Conservation (phyloP, 176 grass and related monocot genomes). For the Phoenix roebelenii region DNA sequence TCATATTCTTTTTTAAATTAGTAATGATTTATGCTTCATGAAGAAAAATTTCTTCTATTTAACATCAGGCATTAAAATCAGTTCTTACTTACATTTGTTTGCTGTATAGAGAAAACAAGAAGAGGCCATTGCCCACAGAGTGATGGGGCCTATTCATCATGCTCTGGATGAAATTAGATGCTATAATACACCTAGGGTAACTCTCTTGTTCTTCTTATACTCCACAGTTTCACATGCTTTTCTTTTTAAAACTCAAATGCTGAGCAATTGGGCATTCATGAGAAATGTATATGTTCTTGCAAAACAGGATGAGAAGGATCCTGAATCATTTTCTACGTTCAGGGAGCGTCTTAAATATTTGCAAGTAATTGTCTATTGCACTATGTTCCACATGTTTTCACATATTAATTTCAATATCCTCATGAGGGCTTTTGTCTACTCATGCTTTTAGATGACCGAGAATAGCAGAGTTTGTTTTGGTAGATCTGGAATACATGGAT, state of each 20-base stretch:
- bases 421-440: constrained; percentile 15
- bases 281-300: constrained; percentile 19
- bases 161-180: constrained; percentile 50
- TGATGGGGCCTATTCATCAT: constrained; percentile 62
- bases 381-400: not conserved
- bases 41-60: no score
- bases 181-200: constrained; percentile 76
- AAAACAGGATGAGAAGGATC: constrained; percentile 72
- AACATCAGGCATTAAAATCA: no score
- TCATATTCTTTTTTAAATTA: no score
- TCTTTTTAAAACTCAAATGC: no score
- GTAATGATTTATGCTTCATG: no score
- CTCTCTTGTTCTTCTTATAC: constrained; percentile 19
- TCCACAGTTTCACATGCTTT: not conserved
- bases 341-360: constrained; percentile 83
- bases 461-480: constrained; percentile 96
- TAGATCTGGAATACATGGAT: constrained; percentile 97
- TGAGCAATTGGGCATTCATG: no score
- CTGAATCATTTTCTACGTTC: constrained; percentile 86
- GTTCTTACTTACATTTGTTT: constrained; percentile 10
- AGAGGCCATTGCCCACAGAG: constrained; percentile 60
- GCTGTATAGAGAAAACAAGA: constrained; percentile 49
- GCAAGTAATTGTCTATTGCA: constrained; percentile 43
- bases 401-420: not conserved
- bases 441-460: constrained; percentile 65